These are phyloP conservation scores for Colletotrichum tabaci DNA, from an alignment of 2,329 filamentous ascomycete genomes.

Conservation along the genomic window DNA sequence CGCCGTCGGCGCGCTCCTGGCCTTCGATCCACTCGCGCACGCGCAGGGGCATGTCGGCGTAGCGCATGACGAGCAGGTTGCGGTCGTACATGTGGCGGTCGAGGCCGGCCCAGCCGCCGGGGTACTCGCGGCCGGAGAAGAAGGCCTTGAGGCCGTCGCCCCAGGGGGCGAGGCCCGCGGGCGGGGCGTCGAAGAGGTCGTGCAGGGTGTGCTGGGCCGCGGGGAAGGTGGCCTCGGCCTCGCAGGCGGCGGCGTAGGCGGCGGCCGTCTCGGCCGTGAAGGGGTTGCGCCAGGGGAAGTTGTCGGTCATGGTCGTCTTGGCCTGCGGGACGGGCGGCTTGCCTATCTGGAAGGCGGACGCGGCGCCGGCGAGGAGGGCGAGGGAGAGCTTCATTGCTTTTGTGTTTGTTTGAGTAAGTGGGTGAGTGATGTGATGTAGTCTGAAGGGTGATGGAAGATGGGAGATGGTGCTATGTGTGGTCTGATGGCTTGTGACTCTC, in stretches of 20 bases:
- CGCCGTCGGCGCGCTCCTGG: constrained; percentile 51
- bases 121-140: constrained; percentile 60
- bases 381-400: constrained; percentile 27
- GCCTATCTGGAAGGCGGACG: constrained; percentile 48
- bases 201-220: constrained; percentile 61
- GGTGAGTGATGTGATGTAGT: neutral
- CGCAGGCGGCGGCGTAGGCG: constrained; percentile 54
- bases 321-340: constrained; percentile 47
- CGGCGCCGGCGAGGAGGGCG: constrained; percentile 31
- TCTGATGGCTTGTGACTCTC: no score
- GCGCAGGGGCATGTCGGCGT: constrained; percentile 57
- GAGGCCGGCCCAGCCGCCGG: constrained; percentile 66
- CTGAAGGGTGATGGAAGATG: neutral
- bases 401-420: neutral
- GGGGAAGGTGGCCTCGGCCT: constrained; percentile 52
- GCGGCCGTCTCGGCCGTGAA: constrained; percentile 49
- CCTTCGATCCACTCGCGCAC: constrained; percentile 65
- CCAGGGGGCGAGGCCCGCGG: constrained; percentile 57
- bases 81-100: constrained; percentile 67
- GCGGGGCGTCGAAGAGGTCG: constrained; percentile 56
- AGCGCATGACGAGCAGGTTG: constrained; percentile 63
- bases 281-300: constrained; percentile 60
- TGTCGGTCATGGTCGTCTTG: constrained; percentile 53
- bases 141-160: constrained; percentile 57
- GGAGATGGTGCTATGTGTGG: no score